Base-by-base conservation (phyloP, 2,329 filamentous ascomycete genomes). In the Lecanicillium sp. region DNA sequence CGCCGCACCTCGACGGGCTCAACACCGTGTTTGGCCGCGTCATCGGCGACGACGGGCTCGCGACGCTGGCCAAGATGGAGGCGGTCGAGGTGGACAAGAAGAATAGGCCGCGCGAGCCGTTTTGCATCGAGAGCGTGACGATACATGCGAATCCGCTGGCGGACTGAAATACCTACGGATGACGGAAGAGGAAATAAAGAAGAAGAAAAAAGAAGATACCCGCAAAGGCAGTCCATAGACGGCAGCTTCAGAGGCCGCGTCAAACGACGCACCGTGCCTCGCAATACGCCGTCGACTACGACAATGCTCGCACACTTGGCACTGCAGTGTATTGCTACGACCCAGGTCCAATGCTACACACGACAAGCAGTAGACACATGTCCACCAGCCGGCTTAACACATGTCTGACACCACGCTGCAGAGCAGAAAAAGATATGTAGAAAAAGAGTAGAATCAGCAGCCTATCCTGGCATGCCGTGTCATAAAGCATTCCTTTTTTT, bases 11-110 rank as follows among this genome's bases (percentile, higher is more conserved):
- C 35, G 88, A 93, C 63, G 87, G 87, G 4, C 78, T 88, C 62
- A 93, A 93, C 62, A 90, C 87, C 0, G 83, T 91, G 2, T 91
- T 94, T 67, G 87, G 87, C 10, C 83, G 84, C 63, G 72, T 91
- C 27, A 72, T 84, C 48, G 82, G 78, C 30, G 82, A 84, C 56
- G 80, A 82, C 37, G 75, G 78, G 48, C 58, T 82, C 40, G 78
- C 72, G 29, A 86, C 84, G 5, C 66, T 93, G 56, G 79, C 82
- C 48, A 82, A 79, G 63, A 75, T 93, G 59, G 87, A 93, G 70
- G 75, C 68, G 19, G 65, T 87, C 17, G 78, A 82, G 53, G 79
- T 90, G 40, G 88, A 93, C 65, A 86, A 83, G 70, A 93, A 91
- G 74, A 83, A 77, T 57, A 71, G 87, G 42, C 87, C 87, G 0